Evolutionary conservation across 2,329 filamentous ascomycete species (phyloP), one percentile per base, ranked within the genome.

Genomic region (Aspergillus eucalypticola): DNA sequence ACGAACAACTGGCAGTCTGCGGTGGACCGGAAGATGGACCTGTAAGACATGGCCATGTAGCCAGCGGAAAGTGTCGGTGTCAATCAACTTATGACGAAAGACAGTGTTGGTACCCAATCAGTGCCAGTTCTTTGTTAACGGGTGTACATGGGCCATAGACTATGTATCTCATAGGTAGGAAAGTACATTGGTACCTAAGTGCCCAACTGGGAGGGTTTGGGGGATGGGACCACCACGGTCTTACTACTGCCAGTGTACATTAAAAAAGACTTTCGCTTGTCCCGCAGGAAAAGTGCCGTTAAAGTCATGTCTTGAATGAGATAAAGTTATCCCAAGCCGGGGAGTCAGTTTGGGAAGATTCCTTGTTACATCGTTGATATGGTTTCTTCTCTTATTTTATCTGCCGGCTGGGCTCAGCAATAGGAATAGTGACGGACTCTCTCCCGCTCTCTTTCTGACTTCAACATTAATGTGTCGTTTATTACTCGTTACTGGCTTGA

Each of bases 21-120:
- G n/a, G 35, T 56, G 39, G 59, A 56, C 35, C 48, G 49, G 35
- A 48, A n/a, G 13, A 15, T 35, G 25, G 58, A 52, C 64, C 64
- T 66, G 60, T 66, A 29, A 64, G 57, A 64, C 51, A 48, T 35
- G 57, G 58, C 59, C 64, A 66, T 60, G 60, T 64, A 61, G 49
- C 60, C 57, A 48, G 27, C 23, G 53, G 56, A 58, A 52, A 51
- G 53, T 39, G 27, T 42, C 29, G 52, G 52, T 44, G n/a, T 42
- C 52, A 42, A 29, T 17, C 38, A 38, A 35, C 32, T 39, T 51
- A 35, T 35, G 27, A 42, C 32, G 39, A 29, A 11, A 49, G 25
- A 50, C 38, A 13, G 25, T 11, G 11, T 19, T 27, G 4, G 23
- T 52, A 25, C 19, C 53, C 58, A 56, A 60, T 60, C 25, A 23